phyloP scores from a whole-genome alignment of 2,329 filamentous ascomycete genomes.

The Neofusicoccum cordaticola region DNA sequence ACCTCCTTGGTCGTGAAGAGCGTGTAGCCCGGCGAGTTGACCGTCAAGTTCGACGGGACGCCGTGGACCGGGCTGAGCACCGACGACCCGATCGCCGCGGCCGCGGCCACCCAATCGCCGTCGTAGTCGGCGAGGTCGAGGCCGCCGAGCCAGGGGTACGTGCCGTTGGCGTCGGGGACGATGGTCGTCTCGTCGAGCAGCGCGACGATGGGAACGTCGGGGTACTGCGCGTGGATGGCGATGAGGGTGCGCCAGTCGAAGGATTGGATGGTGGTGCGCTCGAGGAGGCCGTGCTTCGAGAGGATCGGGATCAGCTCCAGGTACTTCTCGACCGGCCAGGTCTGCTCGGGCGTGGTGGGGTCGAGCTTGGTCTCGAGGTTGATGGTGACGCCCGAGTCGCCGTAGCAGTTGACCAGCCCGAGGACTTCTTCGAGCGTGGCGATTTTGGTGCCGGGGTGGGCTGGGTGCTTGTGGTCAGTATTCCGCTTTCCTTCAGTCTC shows the following conservation, averaged over 20 bases:
- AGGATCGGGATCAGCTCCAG: slow-evolving; percentile 24
- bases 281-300: slow-evolving; percentile 19
- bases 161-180: slow-evolving; percentile 16
- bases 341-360: slow-evolving; percentile 22
- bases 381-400: slow-evolving; percentile 22
- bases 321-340: slow-evolving; percentile 22
- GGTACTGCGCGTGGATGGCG: slow-evolving; percentile 23
- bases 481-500: too few species aligned
- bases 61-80: slow-evolving; percentile 22
- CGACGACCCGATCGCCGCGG: slow-evolving; percentile 21
- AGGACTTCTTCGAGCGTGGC: slow-evolving; percentile 25
- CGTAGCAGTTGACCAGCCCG: slow-evolving; percentile 25
- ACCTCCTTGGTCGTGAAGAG: slow-evolving; percentile 22
- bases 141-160: slow-evolving; percentile 27
- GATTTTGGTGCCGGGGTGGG: slow-evolving; percentile 23
- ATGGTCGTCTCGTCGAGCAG: slow-evolving; percentile 22
- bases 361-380: slow-evolving; percentile 28
- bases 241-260: slow-evolving; percentile 26
- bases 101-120: slow-evolving; percentile 25
- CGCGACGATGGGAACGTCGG: slow-evolving; percentile 21
- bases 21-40: slow-evolving; percentile 23
- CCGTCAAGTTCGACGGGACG: slow-evolving; percentile 17
- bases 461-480: not conserved
- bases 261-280: slow-evolving; percentile 24
- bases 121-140: slow-evolving; percentile 23